These are phyloP conservation scores for Teratosphaeriaceae sp. DNA, from an alignment of 2,329 filamentous ascomycete species.

Conservation along the genomic window DNA sequence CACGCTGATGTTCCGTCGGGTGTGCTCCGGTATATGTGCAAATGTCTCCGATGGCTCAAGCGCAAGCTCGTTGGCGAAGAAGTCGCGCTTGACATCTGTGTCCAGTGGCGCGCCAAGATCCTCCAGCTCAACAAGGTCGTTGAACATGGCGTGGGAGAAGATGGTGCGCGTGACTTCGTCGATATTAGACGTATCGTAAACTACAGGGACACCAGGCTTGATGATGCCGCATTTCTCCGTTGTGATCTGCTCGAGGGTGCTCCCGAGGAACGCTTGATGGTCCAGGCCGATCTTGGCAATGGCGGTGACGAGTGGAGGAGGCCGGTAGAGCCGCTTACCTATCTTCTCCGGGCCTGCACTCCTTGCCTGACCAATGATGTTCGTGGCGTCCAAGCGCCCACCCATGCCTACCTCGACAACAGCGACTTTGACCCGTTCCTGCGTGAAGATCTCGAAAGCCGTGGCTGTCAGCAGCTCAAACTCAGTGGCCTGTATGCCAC, in stretches of 20 bases:
- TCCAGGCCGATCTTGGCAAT: conserved; percentile 90
- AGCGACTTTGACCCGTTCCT: conserved; percentile 66
- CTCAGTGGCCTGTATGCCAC: conserved; percentile 52
- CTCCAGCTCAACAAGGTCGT: background rate
- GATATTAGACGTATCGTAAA: conserved; percentile 70
- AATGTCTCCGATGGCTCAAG: background rate
- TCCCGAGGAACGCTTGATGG: conserved; percentile 79
- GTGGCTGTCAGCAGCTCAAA: conserved; percentile 91
- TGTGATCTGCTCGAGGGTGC: conserved; percentile 74
- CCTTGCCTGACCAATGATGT: conserved; percentile 57
- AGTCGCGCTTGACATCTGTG: background rate
- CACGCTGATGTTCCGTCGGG: conserved; percentile 7
- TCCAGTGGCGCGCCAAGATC: background rate
- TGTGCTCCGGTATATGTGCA: background rate
- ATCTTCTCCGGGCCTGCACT: background rate
- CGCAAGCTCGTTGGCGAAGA: background rate
- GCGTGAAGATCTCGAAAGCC: conserved; percentile 82
- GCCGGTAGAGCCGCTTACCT: background rate
- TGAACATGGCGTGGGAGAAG: background rate
- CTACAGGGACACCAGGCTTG: conserved; percentile 67
- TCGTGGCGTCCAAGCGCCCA: conserved; percentile 85
- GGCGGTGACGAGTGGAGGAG: conserved; percentile 65
- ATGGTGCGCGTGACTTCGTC: conserved; percentile 42
- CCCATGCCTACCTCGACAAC: conserved; percentile 94
- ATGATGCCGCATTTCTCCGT: conserved; percentile 89